These are phyloP conservation scores for Pelargonium australe DNA, from an alignment of 441 rosid genomes.

Conservation along the genomic window DNA sequence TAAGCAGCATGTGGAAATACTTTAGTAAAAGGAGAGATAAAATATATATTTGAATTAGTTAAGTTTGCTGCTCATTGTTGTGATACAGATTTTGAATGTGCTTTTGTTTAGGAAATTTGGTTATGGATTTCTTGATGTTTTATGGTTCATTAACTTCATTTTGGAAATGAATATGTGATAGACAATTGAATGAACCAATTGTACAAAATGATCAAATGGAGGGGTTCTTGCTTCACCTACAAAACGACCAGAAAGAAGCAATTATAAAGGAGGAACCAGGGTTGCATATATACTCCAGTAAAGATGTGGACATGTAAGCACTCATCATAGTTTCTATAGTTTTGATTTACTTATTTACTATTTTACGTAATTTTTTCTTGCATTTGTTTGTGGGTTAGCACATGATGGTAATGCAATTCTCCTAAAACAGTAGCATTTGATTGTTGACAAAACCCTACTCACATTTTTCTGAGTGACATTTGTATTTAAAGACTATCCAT, in stretches of 20 bases:
- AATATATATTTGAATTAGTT: not conserved
- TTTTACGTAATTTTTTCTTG: conserved; percentile 5
- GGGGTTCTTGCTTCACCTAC: conserved; percentile 76
- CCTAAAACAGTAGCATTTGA: conserved; percentile 5
- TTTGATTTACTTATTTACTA: not conserved
- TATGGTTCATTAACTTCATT: not conserved
- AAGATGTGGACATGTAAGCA: conserved; percentile 87
- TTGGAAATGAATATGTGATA: conserved; percentile 28
- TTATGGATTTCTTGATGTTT: not conserved
- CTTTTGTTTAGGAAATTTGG: not conserved
- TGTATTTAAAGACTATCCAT: not conserved
- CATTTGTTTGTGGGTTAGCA: not conserved
- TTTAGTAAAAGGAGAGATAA: not conserved
- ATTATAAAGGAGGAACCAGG: conserved; percentile 51
- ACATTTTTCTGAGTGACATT: too few relatives aligned
- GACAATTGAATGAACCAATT: conserved; percentile 52
- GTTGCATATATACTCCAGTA: conserved; percentile 69
- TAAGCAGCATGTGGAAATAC: not conserved
- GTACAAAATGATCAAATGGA: conserved; percentile 75
- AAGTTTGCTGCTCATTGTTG: not conserved
- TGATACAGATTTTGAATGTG: not conserved
- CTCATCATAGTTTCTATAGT: conserved; percentile 8
- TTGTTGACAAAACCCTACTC: not conserved
- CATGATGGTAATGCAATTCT: not conserved
- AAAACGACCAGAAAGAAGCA: conserved; percentile 70